Conservation (phyloP, 2,329 filamentous ascomycete species). For the Exserohilum turcica region DNA sequence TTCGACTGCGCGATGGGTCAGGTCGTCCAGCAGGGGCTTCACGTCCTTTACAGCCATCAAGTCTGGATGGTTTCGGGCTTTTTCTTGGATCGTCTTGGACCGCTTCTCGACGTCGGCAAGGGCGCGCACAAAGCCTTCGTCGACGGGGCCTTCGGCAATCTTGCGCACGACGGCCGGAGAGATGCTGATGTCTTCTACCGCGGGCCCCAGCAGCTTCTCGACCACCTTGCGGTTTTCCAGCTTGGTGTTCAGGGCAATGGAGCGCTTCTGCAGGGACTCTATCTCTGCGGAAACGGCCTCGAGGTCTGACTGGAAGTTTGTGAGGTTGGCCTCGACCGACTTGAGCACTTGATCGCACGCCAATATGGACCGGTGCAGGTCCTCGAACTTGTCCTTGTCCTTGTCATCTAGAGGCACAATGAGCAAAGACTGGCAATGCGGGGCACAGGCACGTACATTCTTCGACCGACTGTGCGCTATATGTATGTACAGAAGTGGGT, state of each 20-base stretch:
- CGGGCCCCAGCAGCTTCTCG: conserved; percentile 82
- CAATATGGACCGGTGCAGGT: conserved; percentile 83
- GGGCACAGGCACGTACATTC: conserved; percentile 66
- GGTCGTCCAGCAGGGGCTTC: conserved; percentile 80
- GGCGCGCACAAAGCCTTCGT: conserved; percentile 85
- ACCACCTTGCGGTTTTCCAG: conserved; percentile 88
- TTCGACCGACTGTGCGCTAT: conserved; percentile 67
- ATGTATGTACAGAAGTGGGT: conserved; percentile 51
- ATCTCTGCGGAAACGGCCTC: conserved; percentile 93
- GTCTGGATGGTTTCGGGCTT: conserved; percentile 60
- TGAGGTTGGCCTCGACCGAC: conserved; percentile 90
- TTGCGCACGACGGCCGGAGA: conserved; percentile 82
- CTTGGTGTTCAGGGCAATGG: conserved; percentile 78
- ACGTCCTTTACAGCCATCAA: conserved; percentile 83
- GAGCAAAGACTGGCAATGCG: conserved; percentile 26
- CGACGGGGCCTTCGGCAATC: conserved; percentile 86
- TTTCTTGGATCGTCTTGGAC: conserved; percentile 72
- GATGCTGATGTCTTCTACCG: conserved; percentile 90
- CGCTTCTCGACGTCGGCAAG: conserved; percentile 84
- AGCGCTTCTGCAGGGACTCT: conserved; percentile 87
- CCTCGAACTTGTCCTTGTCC: conserved; percentile 84
- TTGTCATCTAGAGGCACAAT: conserved; percentile 65
- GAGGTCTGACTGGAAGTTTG: conserved; percentile 90
- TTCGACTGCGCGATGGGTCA: conserved; percentile 88
- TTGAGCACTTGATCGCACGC: conserved; percentile 92